phyloP scores from a whole-genome alignment of 768 basidiomycete species.

The Serendipita sp. region DNA sequence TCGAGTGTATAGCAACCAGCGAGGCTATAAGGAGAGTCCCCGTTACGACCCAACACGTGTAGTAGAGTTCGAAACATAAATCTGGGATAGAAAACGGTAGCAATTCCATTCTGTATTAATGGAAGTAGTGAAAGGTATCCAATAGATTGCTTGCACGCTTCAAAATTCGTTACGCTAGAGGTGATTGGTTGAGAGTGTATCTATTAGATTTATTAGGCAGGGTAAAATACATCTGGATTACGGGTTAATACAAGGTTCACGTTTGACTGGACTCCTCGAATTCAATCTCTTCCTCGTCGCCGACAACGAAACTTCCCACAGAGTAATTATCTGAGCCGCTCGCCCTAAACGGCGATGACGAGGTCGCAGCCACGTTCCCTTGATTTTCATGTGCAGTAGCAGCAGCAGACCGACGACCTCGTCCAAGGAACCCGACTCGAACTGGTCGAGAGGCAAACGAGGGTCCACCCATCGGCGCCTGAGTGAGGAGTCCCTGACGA shows the following conservation, averaged over 20 bases:
- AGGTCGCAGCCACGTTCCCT: slow-evolving; percentile 25
- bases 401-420: slow-evolving; percentile 25
- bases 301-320: slow-evolving; percentile 66
- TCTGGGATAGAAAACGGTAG: no score
- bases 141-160: no score
- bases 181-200: no score
- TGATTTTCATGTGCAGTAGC: slow-evolving; percentile 16
- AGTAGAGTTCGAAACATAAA: no score
- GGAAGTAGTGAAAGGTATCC: no score
- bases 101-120: no score
- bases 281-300: slow-evolving; percentile 50
- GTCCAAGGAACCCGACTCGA: slow-evolving; percentile 17
- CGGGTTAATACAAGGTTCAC: not conserved
- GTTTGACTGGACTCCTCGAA: not conserved
- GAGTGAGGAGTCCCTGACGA: slow-evolving; percentile 56
- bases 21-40: no score
- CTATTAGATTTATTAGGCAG: no score
- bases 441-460: slow-evolving; percentile 37
- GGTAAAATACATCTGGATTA: no score
- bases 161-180: no score
- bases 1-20: no score
- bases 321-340: slow-evolving; percentile 47
- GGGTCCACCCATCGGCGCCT: slow-evolving; percentile 37
- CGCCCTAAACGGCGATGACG: slow-evolving; percentile 42
- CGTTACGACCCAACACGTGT: no score